Evolutionary conservation across 106 monocot genomes (phyloP).

Genomic region (Dioscorea alata): DNA sequence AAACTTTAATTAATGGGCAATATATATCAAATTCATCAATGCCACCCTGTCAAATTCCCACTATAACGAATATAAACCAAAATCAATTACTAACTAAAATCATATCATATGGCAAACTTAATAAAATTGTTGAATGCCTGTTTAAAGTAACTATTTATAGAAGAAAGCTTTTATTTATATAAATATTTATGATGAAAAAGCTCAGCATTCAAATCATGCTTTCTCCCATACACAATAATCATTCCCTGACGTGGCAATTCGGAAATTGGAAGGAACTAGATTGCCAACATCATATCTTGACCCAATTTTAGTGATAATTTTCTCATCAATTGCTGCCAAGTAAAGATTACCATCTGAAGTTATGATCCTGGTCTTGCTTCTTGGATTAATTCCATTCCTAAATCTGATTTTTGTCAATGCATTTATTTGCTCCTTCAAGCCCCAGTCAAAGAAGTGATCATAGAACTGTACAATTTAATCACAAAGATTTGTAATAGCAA

Average conservation of each 20-base stretch:
- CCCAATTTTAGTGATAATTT: conserved; percentile 46
- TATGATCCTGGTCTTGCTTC: conserved; percentile 37
- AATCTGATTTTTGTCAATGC: conserved; percentile 28
- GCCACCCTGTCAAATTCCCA: too few species aligned
- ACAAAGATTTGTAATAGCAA: background rate
- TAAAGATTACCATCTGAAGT: conserved; percentile 43
- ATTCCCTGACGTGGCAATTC: conserved; percentile 26
- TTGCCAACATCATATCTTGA: conserved; percentile 26
- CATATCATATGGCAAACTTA: too few species aligned
- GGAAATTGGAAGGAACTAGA: conserved; percentile 31
- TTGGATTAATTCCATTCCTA: conserved; percentile 36
- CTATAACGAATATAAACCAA: too few species aligned
- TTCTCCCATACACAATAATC: conserved; percentile 60
- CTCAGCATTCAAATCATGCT: background rate
- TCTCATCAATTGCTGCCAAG: conserved; percentile 49
- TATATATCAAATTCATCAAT: too few species aligned
- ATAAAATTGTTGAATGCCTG: too few species aligned
- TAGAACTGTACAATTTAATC: conserved; percentile 40
- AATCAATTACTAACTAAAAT: too few species aligned
- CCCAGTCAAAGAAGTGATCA: conserved; percentile 54
- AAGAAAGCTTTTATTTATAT: too few species aligned
- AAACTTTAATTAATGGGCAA: too few species aligned
- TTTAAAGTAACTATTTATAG: too few species aligned
- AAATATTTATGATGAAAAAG: too few species aligned
- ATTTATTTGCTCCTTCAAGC: conserved; percentile 37